Percentiles rank a stretch among this genome's conserved stretches.
Conservation (phyloP, 2,329 filamentous ascomycete genomes). For the Fusarium sp. region DNA sequence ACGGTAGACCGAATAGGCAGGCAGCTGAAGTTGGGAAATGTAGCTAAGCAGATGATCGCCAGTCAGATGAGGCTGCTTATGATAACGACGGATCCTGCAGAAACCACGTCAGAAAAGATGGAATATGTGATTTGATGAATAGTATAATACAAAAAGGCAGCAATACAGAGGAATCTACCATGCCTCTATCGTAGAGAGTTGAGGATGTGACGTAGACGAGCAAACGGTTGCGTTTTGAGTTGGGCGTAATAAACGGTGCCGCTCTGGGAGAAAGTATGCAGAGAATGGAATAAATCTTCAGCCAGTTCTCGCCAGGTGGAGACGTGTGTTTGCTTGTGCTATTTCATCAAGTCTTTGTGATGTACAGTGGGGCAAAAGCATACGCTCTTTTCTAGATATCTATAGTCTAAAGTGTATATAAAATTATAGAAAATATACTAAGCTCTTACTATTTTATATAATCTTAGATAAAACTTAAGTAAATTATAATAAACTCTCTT, state of each 20-base stretch:
- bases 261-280: neutral
- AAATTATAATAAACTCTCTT: too few relatives aligned
- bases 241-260: conserved; percentile 34
- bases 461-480: too few relatives aligned
- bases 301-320: too few relatives aligned
- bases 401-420: too few relatives aligned
- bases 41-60: conserved; percentile 20
- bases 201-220: conserved; percentile 16
- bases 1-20: conserved; percentile 41
- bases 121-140: neutral
- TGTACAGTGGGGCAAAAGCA: too few relatives aligned
- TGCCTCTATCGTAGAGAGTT: neutral
- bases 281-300: neutral
- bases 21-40: conserved; percentile 24
- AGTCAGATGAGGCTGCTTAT: conserved; percentile 14
- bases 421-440: too few relatives aligned
- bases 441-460: too few relatives aligned
- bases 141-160: neutral
- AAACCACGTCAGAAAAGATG: conserved; percentile 3
- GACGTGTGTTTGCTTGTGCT: neutral
- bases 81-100: neutral
- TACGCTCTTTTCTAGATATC: too few relatives aligned
- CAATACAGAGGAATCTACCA: neutral
- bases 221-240: conserved; percentile 30
- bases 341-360: neutral